Evolutionary conservation across 1,139 yeast species (phyloP), one percentile per base, ranked within the genome.

Genomic region (Saccharomyces hybrid): DNA sequence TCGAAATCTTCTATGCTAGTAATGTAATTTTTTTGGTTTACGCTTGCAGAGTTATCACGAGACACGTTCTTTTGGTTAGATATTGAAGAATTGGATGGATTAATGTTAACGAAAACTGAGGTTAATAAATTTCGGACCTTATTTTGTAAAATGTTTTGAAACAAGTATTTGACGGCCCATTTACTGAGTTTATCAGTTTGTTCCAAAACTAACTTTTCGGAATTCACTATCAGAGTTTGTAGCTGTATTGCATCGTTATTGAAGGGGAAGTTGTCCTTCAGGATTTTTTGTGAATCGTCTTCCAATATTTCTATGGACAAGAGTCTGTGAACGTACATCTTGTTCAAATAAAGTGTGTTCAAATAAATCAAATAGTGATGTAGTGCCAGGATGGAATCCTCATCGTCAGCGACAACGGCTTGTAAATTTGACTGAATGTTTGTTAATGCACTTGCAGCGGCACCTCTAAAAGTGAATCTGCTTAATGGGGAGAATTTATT

Each of bases 231-330:
- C 21, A 79, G 74, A 26, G 71, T 72, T 47, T 69, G 69, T 26
- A 82, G 72, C 34, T 73, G 75, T 8, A 70, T 71, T 1, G 75
- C 69, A 58, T 84, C 87, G 14, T 77, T 75, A 2, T 81, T 81
- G 66, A 83, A 84, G 32, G 87, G 83, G 60, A 79, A 78, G 59
- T 73, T 75, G 38, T 73, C 75, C 4, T 64, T 70, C 46, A 83
- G 61, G 51, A 73, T 64, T 51, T 64, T 73, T 14, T 34, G 42
- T 2, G 67, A 64, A 49, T 66, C 62, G 29, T 67, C 67, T 27
- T 62, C 63, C 28, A 69, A 42, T 24, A 67, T 58, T 52, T 69
- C 73, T n/a, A 58, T 58, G 2, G 62, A 55, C n/a, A 69, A 55
- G 19, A 69, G 48, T 46, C 62, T 62, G 47, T 60, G 61, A 9